Percentiles rank a stretch among this genome's conserved stretches.
Conservation (phyloP, 73 alveolate species). For the Tetrahymena elliotti region DNA sequence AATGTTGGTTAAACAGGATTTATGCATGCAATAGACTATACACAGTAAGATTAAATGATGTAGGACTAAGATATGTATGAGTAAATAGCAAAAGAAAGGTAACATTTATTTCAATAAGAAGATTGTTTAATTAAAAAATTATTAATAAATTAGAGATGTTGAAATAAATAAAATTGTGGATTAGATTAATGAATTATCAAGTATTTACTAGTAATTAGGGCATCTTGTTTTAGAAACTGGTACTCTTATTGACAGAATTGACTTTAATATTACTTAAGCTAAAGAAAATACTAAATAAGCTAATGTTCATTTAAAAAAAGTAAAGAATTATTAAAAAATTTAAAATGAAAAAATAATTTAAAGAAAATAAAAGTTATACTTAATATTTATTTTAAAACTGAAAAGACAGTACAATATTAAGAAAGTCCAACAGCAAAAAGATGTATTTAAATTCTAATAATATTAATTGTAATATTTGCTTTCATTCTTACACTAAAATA, state of each 20-base stretch:
- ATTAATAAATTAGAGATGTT: not conserved
- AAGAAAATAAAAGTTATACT: not conserved
- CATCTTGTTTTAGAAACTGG: not conserved
- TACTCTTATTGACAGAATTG: not conserved
- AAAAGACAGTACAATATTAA: not conserved
- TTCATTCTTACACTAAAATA: not conserved
- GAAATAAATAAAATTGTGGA: not conserved
- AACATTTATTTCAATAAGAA: not conserved
- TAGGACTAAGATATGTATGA: not conserved
- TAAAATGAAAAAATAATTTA: not conserved
- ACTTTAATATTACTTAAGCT: not conserved
- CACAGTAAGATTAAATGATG: not conserved
- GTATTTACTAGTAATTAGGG: not conserved
- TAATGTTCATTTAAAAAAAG: not conserved
- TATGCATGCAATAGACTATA: not conserved
- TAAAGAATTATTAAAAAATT: not conserved
- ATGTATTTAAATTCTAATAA: not conserved
- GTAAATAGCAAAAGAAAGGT: not conserved
- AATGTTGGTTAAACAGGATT: not conserved
- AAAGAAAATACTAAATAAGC: not conserved
- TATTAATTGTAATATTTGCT: not conserved
- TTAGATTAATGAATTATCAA: not conserved
- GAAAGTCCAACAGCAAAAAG: not conserved
- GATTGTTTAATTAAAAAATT: not conserved
- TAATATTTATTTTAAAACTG: not conserved